These are phyloP conservation scores for Schoenoplectus tabernaemontani DNA, from an alignment of 202 grass and related monocot genomes.

Conservation along the genomic window DNA sequence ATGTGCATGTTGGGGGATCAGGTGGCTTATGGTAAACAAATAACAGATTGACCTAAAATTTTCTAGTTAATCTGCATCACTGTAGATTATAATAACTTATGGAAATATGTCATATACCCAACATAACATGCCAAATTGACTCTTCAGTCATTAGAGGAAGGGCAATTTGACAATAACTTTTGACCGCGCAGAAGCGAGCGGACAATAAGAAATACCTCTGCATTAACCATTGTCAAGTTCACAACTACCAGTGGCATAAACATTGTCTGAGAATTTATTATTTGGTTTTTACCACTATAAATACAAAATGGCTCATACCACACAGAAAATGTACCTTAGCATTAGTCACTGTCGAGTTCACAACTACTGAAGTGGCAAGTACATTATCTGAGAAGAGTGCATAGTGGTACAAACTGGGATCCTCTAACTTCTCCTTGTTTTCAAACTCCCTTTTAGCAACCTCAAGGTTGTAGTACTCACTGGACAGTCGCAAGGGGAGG, in stretches of 20 bases:
- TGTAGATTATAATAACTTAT: neutral
- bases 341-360: conserved; percentile 69
- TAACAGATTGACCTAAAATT: neutral
- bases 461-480: conserved; percentile 52
- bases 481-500: conserved; percentile 53
- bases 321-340: conserved; percentile 47
- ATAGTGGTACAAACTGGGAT: conserved; percentile 67
- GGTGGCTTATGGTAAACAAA: neutral
- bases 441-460: conserved; percentile 33
- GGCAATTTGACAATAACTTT: neutral
- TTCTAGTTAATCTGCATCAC: neutral
- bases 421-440: conserved; percentile 46
- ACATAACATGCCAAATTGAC: neutral
- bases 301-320: neutral
- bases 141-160: neutral
- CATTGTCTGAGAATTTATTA: conserved; percentile 63
- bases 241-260: conserved; percentile 70
- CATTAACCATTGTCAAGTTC: conserved; percentile 63
- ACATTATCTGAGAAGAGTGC: conserved; percentile 86
- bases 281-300: neutral
- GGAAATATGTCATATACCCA: neutral
- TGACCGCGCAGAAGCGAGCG: neutral
- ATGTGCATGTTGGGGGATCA: neutral
- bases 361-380: conserved; percentile 68
- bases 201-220: conserved; percentile 34